A percentile compares a stretch with the other conserved stretches of the same genome.
Conservation (phyloP, 305 asterid genomes). For the Solanum hybrid region DNA sequence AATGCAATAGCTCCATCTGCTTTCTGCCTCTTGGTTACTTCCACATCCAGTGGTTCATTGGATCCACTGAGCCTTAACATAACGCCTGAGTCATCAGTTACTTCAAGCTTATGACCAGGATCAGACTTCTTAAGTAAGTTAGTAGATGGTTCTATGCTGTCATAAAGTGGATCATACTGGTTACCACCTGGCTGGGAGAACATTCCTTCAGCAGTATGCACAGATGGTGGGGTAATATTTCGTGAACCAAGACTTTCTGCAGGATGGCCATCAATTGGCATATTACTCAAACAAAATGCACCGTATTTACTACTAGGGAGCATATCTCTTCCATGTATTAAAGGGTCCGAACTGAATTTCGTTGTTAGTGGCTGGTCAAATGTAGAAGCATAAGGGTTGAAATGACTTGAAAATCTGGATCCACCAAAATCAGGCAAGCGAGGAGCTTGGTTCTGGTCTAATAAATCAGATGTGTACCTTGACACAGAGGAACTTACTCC, state of each 20-base stretch:
- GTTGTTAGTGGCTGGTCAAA: conserved; percentile 55
- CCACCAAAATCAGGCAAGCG: conserved; percentile 26
- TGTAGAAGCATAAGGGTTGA: conserved; percentile 62
- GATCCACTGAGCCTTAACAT: conserved; percentile 39
- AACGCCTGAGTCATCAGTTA: conserved; percentile 48
- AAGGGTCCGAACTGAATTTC: conserved; percentile 35
- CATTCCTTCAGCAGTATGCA: conserved; percentile 22
- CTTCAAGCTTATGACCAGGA: conserved; percentile 33
- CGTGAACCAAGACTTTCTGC: conserved; percentile 27
- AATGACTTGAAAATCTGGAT: conserved; percentile 43
- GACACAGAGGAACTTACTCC: conserved; percentile 34
- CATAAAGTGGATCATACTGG: conserved; percentile 86
- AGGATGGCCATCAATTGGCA: conserved; percentile 23
- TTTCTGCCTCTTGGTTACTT: conserved; percentile 33
- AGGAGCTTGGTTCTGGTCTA: conserved; percentile 35
- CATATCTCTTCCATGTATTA: conserved; percentile 30
- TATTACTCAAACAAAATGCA: conserved; percentile 31
- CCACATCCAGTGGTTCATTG: conserved; percentile 35
- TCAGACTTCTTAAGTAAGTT: conserved; percentile 38
- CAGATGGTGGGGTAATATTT: conserved; percentile 30
- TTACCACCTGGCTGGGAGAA: conserved; percentile 36
- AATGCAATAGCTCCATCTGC: conserved; percentile 28
- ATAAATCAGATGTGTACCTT: conserved; percentile 31
- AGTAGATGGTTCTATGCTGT: conserved; percentile 71
- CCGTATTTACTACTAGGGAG: conserved; percentile 24